Evolutionary conservation across 106 monocot species (phyloP).

Genomic region (Narthecium ossifragum): DNA sequence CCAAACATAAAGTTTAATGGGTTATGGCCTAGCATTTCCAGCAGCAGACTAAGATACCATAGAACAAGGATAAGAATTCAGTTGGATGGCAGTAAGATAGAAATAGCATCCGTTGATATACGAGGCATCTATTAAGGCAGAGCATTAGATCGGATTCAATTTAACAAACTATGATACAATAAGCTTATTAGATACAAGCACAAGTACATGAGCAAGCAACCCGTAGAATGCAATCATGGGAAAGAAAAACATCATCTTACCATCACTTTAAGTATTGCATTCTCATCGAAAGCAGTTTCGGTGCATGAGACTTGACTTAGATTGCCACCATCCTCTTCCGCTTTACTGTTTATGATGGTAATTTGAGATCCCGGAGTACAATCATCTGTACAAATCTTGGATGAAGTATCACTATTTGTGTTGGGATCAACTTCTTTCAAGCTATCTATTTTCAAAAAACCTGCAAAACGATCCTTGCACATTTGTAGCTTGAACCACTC

Average conservation of each 20-base stretch:
- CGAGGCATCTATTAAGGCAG: background rate
- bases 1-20: too few relatives aligned
- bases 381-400: slow-evolving; percentile 32
- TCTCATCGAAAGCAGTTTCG: slow-evolving; percentile 60
- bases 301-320: slow-evolving; percentile 47
- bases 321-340: slow-evolving; percentile 53
- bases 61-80: too few relatives aligned
- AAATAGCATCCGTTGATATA: background rate
- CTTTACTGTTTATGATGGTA: slow-evolving; percentile 47
- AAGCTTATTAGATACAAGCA: background rate
- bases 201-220: slow-evolving; percentile 9
- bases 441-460: slow-evolving; percentile 65
- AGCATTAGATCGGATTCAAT: background rate
- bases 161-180: background rate
- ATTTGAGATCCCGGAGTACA: slow-evolving; percentile 39
- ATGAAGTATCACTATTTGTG: slow-evolving; percentile 6
- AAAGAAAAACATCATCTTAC: too few relatives aligned
- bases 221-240: too few relatives aligned
- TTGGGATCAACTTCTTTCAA: slow-evolving; percentile 56
- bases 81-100: background rate
- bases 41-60: too few relatives aligned
- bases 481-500: slow-evolving; percentile 99
- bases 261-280: slow-evolving; percentile 95
- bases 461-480: slow-evolving; percentile 93
- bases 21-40: too few relatives aligned